These are phyloP conservation scores for Silene conica DNA, from an alignment of 148 eudicot species.

Conservation along the genomic window DNA sequence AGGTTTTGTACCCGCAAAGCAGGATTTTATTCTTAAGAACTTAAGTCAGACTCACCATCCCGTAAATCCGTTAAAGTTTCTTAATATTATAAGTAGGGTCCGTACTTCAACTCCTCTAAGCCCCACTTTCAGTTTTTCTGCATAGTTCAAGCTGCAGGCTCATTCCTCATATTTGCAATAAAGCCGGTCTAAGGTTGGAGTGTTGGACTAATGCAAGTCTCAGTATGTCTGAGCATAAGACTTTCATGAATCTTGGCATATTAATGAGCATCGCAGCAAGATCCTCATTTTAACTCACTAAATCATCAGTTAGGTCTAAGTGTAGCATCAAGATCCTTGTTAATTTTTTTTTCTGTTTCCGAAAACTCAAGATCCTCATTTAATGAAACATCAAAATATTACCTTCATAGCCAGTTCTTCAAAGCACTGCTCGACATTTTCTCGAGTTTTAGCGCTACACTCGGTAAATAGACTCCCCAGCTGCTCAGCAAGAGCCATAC, in stretches of 20 bases:
- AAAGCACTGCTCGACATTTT: conserved; percentile 85
- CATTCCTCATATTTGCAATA: too few species aligned
- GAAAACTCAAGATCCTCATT: background rate
- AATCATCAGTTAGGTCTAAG: background rate
- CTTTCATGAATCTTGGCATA: too few species aligned
- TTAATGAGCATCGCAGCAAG: too few species aligned
- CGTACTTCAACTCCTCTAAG: background rate
- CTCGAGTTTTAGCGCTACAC: conserved; percentile 91
- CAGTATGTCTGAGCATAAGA: too few species aligned
- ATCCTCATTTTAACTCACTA: too few species aligned
- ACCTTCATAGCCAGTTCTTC: conserved; percentile 93
- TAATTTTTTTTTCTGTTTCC: background rate
- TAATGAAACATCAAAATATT: conserved; percentile 1
- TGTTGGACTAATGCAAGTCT: too few species aligned
- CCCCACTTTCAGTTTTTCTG: background rate
- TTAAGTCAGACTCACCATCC: too few species aligned
- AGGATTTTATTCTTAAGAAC: background rate
- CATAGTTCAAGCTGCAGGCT: background rate
- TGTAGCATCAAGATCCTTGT: background rate
- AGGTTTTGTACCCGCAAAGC: background rate
- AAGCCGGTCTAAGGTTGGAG: too few species aligned
- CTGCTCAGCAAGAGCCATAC: conserved; percentile 77
- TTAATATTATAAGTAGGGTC: background rate
- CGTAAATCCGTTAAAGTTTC: too few species aligned
- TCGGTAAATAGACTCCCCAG: conserved; percentile 75